Conservation (phyloP, 768 basidiomycete species). For the Termitomyces titanicus region DNA sequence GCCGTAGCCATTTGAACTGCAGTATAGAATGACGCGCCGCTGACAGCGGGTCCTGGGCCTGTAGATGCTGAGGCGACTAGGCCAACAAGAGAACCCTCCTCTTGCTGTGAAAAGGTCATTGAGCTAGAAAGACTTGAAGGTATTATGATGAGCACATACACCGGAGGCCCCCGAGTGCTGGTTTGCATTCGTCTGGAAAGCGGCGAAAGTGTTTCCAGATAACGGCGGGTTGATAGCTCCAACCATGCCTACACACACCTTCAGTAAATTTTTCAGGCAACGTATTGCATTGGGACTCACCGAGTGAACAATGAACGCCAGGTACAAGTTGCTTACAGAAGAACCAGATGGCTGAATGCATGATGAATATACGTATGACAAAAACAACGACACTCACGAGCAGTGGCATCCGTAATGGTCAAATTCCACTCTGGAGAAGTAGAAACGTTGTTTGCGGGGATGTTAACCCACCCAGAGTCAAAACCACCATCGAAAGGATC, state of each 20-base stretch:
- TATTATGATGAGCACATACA: slow-evolving; percentile 22
- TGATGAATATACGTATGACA: neutral
- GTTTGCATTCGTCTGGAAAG: slow-evolving; percentile 32
- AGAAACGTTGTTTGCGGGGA: slow-evolving; percentile 26
- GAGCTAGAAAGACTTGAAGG: neutral
- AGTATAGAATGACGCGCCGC: slow-evolving; percentile 26
- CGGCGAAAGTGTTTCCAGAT: slow-evolving; percentile 35
- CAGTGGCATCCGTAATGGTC: slow-evolving; percentile 43
- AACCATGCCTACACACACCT: slow-evolving; percentile 35
- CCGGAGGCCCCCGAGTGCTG: slow-evolving; percentile 23
- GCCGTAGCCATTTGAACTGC: slow-evolving; percentile 16
- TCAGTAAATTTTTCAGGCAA: neutral
- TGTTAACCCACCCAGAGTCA: slow-evolving; percentile 49
- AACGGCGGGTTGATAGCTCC: slow-evolving; percentile 51
- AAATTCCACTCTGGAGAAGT: slow-evolving; percentile 41
- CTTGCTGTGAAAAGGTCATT: slow-evolving; percentile 29
- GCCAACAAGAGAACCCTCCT: slow-evolving; percentile 37
- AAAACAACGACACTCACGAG: slow-evolving; percentile 34
- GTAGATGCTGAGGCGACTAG: slow-evolving; percentile 46
- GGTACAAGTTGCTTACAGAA: slow-evolving; percentile 49
- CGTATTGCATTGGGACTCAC: slow-evolving; percentile 11
- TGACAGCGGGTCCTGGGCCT: slow-evolving; percentile 34
- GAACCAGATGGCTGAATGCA: slow-evolving; percentile 47
- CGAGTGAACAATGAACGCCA: slow-evolving; percentile 36
- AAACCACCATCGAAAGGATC: slow-evolving; percentile 43